Base-by-base conservation (phyloP, 1,284 basidiomycete genomes). In the Phellopilus nigrolimitatus region DNA sequence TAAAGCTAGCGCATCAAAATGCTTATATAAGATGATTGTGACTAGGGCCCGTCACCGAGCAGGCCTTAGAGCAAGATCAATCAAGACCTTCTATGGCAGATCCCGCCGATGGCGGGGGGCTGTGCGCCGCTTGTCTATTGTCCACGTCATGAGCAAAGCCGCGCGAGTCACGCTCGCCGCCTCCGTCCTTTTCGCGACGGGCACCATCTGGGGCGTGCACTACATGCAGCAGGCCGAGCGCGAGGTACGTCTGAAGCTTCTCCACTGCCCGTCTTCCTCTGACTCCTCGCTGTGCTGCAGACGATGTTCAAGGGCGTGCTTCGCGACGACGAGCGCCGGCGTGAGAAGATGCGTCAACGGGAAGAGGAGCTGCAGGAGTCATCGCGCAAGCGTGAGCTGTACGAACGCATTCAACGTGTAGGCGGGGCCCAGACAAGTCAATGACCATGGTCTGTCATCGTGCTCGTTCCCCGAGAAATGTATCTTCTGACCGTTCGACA, bases 191-290 rank as follows among this genome's bases (percentile, higher is more conserved):
- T 66, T 88, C 47, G 82, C 88, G 10, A 76, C 75, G 1, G 68
- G 82, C 27, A 91, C 88, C 4, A 83, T 99, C 62, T 95, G 85
- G 81, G 91, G 84, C 17, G 95, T 99, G 4, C 95, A 98, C 66
- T 88, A 78, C 61, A 79, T 95, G 56, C 95, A 99, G 68, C 73
- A 79, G 38, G 77, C 82, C 61, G 95, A 99, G 66, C 84, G 86
- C 50, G 82, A 93, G 62, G 95, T 94, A 57, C 46, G 68, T 63
- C 28, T 9, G n/a, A n/a, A n/a, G 13, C 56, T 54, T 51, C 8
- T 13, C 9, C 45, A 44, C 15, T 51, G 51, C 15, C 15, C 43
- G 37, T 40, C 10, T 44, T 57, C 36, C 25, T 36, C 12, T 39
- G 43, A 22, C 7, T 1, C 52, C 19, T 42, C 37, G n/a, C 41